Evolutionary conservation across 306 rosid genomes (phyloP).

Genomic region (Medicago lupulina): DNA sequence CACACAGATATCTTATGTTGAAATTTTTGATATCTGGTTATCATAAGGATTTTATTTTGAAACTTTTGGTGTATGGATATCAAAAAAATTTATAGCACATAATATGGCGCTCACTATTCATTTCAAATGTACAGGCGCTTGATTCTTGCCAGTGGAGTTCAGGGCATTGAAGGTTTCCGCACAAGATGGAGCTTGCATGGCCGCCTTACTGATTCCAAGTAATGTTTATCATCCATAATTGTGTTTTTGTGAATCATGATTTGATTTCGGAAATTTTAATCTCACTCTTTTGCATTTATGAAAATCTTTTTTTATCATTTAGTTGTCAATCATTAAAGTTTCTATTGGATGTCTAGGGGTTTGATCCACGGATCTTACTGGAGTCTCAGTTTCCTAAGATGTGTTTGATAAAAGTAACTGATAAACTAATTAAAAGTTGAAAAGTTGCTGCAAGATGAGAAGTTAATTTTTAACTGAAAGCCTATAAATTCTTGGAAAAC

Average conservation of each 20-base stretch:
- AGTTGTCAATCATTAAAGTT: constrained; percentile 13
- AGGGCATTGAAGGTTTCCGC: constrained; percentile 89
- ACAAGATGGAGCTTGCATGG: constrained; percentile 96
- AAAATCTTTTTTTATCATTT: neutral
- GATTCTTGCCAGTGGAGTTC: constrained; percentile 92
- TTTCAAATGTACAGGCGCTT: constrained; percentile 64
- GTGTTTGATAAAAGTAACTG: neutral
- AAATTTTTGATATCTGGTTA: neutral
- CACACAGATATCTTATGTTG: neutral
- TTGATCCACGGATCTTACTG: neutral
- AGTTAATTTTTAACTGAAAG: neutral
- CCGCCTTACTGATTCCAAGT: constrained; percentile 86
- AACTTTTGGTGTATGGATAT: neutral
- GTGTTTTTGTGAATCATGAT: constrained; percentile 34
- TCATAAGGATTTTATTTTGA: constrained; percentile 20
- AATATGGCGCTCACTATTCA: constrained; percentile 13
- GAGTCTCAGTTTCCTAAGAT: constrained; percentile 9
- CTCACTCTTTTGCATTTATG: constrained; percentile 17
- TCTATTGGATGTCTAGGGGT: neutral
- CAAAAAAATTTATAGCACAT: neutral
- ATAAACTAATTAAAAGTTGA: neutral
- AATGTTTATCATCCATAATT: constrained; percentile 41
- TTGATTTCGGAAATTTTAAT: constrained; percentile 12
- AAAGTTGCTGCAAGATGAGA: neutral
- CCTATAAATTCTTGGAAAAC: neutral